Percentiles rank a stretch among this genome's conserved stretches.
Evolutionary conservation across 768 basidiomycete species (phyloP).

Genomic region (Coprinopsis cinerea): DNA sequence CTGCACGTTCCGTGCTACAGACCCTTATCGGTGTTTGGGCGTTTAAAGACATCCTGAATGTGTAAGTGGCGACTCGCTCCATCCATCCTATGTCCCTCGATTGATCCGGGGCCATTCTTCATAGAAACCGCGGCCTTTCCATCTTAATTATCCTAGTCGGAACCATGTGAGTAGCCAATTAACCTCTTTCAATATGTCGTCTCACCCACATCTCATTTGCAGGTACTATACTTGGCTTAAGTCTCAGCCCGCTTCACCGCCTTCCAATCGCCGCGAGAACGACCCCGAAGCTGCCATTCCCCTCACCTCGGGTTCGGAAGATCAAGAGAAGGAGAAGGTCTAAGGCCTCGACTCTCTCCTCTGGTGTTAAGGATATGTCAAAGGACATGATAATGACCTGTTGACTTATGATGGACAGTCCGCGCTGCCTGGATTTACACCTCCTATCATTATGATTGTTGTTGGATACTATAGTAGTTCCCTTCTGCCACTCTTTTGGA

Average conservation of each 20-base stretch:
- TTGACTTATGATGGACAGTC: not conserved
- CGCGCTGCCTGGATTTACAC: no score
- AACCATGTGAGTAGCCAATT: slow-evolving; percentile 46
- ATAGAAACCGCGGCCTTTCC: slow-evolving; percentile 56
- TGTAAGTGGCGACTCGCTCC: slow-evolving; percentile 38
- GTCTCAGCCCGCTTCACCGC: slow-evolving; percentile 11
- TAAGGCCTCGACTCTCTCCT: not conserved
- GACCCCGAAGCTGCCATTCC: slow-evolving; percentile 7
- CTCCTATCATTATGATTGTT: no score
- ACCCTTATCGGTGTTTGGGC: slow-evolving; percentile 74
- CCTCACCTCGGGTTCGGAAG: not conserved
- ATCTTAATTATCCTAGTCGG: slow-evolving; percentile 65
- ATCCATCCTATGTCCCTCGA: not conserved
- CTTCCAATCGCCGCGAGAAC: not conserved
- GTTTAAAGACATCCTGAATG: slow-evolving; percentile 68
- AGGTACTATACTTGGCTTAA: slow-evolving; percentile 56
- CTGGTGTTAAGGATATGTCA: no score
- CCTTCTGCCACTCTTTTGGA: no score
- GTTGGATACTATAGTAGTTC: no score
- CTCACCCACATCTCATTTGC: slow-evolving; percentile 4
- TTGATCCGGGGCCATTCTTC: slow-evolving; percentile 6
- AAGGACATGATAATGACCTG: no score
- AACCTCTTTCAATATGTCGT: not conserved
- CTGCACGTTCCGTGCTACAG: slow-evolving; percentile 78
- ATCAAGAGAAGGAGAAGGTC: not conserved